Evolutionary conservation across 768 basidiomycete species (phyloP).

Genomic region (Holtermannia corniformis): DNA sequence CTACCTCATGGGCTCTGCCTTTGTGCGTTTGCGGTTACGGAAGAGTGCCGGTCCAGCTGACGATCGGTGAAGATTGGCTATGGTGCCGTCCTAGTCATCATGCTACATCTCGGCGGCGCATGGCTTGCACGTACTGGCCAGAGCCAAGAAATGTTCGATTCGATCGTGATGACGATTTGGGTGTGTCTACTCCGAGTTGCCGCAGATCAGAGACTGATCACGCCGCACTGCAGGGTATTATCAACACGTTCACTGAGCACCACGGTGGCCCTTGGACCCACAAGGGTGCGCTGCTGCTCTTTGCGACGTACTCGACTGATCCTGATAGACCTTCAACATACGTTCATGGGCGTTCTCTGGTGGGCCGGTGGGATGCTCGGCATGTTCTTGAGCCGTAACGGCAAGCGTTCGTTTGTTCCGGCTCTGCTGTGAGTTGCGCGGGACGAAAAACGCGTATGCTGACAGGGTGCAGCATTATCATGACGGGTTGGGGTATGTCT

Average conservation of each 20-base stretch:
- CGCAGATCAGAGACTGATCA: neutral
- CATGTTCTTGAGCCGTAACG: constrained; percentile 52
- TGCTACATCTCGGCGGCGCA: constrained; percentile 64
- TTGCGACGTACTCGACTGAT: constrained; percentile 17
- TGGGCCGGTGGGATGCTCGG: constrained; percentile 88
- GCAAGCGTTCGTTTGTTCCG: constrained; percentile 52
- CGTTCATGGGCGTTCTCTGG: constrained; percentile 50
- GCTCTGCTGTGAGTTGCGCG: constrained; percentile 55
- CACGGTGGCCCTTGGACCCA: constrained; percentile 70
- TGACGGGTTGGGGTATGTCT: constrained; percentile 67
- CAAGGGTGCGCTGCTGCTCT: constrained; percentile 89
- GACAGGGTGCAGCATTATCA: constrained; percentile 54
- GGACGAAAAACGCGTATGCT: neutral
- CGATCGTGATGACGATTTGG: constrained; percentile 41
- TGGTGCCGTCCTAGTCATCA: constrained; percentile 66
- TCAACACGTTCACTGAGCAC: constrained; percentile 91
- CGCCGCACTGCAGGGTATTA: constrained; percentile 44
- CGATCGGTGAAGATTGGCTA: constrained; percentile 54
- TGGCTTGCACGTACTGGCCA: constrained; percentile 47
- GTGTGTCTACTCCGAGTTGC: constrained; percentile 22
- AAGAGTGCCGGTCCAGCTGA: neutral
- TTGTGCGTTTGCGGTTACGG: constrained; percentile 40
- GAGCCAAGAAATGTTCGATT: constrained; percentile 43
- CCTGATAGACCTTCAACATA: constrained; percentile 38
- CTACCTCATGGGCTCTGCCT: constrained; percentile 58